phyloP scores from a whole-genome alignment of 805 yeast species.

The Diddensiella transvaalensis region DNA sequence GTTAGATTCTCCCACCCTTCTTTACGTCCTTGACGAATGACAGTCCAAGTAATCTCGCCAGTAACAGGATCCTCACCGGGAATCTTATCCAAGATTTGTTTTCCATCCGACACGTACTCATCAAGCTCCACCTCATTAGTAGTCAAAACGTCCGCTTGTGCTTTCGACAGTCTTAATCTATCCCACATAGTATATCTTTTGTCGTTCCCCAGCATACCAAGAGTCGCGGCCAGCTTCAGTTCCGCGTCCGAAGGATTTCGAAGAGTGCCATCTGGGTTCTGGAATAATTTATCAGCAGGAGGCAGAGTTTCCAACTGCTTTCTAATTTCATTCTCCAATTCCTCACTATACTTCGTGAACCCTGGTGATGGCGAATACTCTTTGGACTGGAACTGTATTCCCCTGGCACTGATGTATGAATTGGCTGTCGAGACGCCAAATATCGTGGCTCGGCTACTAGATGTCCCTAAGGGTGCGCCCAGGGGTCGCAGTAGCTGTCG shows the following conservation, averaged over 20 bases:
- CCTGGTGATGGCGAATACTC: slow-evolving; percentile 23
- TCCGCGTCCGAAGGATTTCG: slow-evolving; percentile 68
- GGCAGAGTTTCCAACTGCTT: slow-evolving; percentile 59
- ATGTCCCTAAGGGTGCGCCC: too few species aligned
- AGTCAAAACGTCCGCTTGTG: slow-evolving; percentile 51
- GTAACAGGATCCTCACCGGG: slow-evolving; percentile 77
- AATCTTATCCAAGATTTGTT: slow-evolving; percentile 73
- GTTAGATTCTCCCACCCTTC: slow-evolving; percentile 85
- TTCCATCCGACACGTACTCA: slow-evolving; percentile 50
- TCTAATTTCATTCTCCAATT: slow-evolving; percentile 49
- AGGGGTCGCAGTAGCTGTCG: slow-evolving; percentile 2
- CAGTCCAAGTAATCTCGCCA: slow-evolving; percentile 75
- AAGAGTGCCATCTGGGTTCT: slow-evolving; percentile 72
- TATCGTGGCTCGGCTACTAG: background rate
- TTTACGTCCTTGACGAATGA: slow-evolving; percentile 67
- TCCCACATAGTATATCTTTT: slow-evolving; percentile 52
- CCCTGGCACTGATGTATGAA: slow-evolving; percentile 5
- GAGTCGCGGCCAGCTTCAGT: slow-evolving; percentile 63
- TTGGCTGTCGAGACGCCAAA: slow-evolving; percentile 2
- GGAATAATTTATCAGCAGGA: slow-evolving; percentile 60
- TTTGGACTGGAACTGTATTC: slow-evolving; percentile 19
- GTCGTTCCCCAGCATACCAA: slow-evolving; percentile 56
- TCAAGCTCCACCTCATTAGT: slow-evolving; percentile 61
- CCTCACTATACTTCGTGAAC: slow-evolving; percentile 19
- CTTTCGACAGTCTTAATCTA: slow-evolving; percentile 46